Percentiles rank a stretch among this genome's conserved stretches.
Conservation (phyloP, 192 early-diverging fungal genomes). For the Linnemannia elongata region DNA sequence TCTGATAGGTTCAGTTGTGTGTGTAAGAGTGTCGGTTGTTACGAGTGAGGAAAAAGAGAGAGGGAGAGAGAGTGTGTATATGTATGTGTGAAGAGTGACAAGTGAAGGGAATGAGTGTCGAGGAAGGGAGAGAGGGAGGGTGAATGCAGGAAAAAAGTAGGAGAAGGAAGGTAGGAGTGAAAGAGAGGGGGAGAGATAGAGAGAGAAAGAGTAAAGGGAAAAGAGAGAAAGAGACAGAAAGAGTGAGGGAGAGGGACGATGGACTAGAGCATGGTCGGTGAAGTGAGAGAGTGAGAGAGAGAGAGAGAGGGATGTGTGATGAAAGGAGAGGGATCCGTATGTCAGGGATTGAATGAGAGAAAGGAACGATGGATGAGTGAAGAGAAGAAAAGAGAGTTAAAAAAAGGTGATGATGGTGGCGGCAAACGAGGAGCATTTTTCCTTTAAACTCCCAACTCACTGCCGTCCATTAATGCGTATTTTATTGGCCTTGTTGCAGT, state of each 20-base stretch:
- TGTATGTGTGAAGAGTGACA: background rate
- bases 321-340: background rate
- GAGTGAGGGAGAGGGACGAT: background rate
- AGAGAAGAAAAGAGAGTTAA: background rate
- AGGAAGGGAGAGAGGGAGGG: background rate
- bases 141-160: background rate
- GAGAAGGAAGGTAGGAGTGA: background rate
- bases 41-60: too few species aligned
- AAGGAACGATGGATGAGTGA: background rate
- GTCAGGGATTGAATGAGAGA: conserved; percentile 1
- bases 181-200: background rate
- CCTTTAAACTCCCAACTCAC: too few species aligned
- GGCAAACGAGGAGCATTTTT: too few species aligned
- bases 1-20: background rate
- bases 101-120: background rate
- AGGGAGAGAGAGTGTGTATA: background rate
- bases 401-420: background rate
- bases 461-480: too few species aligned
- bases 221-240: background rate
- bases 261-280: background rate
- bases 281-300: background rate
- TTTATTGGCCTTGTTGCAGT: too few species aligned
- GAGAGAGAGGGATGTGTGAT: background rate
- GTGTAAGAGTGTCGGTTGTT: too few species aligned
- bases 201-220: background rate